Base-by-base conservation (phyloP, 495 filamentous ascomycete species). In the Evernia prunastri region DNA sequence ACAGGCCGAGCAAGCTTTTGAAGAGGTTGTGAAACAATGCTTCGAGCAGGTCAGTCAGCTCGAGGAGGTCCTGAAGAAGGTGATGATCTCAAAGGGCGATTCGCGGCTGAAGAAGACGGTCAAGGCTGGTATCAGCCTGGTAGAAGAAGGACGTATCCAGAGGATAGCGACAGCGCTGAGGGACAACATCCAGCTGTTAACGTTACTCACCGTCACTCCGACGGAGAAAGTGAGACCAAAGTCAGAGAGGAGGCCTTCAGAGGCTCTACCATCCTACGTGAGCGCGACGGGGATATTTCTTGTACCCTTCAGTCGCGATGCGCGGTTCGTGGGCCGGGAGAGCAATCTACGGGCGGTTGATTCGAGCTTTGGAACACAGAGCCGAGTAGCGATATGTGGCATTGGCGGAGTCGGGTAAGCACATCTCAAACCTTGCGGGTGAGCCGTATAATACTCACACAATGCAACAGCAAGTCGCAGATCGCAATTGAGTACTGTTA, bases 331-430 rank as follows among this genome's bases (percentile, higher is more conserved):
- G 58, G 72, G 75, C 29, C 76, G 79, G 33, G 63, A 75, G 57
- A 43, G 56, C 4, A 71, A 73, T 31, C 63, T 82, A n/a, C 56
- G 59, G 9, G 37, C 68, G 20, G 73, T 83, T 43, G 59, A 69
- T 20, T 11, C 58, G 11, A 71, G 31, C 54, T 69, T 76, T 18
- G 54, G 64, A 45, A 49, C 47, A 56, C 31, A 63, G 57, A 61
- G 54, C 18, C 70, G 74, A 29, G 68, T 70, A 11, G 74, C 77
- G 12, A 69, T 81, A 18, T 68, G 65, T 53, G 79, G 79, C 17
- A 69, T 82, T 18, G 80, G 79, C n/a, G 79, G 80, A 8, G 73
- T 82, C 56, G 80, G 81, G 79, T 82, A 73, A 65, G 70, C 59
- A 33, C 12, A 45, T 18, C 36, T 37, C 36, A 6, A 6, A 18